Conservation (phyloP, 164 flowering plant genomes). For the Umbellularia californica region DNA sequence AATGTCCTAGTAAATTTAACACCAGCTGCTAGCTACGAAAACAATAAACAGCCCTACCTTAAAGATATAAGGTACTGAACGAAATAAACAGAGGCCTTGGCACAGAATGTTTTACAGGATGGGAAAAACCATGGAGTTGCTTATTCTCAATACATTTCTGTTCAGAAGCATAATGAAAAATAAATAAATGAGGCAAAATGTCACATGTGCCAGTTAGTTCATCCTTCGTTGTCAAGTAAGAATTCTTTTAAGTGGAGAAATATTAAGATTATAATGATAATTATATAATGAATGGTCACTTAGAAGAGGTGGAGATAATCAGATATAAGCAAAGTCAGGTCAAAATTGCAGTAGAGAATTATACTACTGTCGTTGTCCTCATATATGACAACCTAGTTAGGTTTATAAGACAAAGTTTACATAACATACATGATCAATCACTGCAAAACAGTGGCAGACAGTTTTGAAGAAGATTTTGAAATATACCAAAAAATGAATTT, state of each 20-base stretch:
- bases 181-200: neutral
- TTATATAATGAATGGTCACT: neutral
- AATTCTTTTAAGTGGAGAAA: neutral
- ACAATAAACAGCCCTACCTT: too few species aligned
- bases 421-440: neutral
- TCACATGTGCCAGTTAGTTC: neutral
- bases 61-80: too few species aligned
- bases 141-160: too few species aligned
- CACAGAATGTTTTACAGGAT: too few species aligned
- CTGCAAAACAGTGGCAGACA: neutral
- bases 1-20: too few species aligned
- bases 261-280: neutral
- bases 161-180: too few species aligned
- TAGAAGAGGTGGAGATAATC: neutral
- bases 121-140: too few species aligned
- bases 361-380: neutral
- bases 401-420: neutral
- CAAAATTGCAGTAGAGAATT: too few species aligned
- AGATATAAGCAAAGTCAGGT: neutral
- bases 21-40: too few species aligned
- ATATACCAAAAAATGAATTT: slow-evolving; percentile 1
- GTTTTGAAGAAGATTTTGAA: neutral
- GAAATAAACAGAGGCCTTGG: too few species aligned
- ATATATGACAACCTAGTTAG: neutral
- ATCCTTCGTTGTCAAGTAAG: neutral